Conservation (phyloP, 2,329 filamentous ascomycete species). For the Triangularia verruculosa region DNA sequence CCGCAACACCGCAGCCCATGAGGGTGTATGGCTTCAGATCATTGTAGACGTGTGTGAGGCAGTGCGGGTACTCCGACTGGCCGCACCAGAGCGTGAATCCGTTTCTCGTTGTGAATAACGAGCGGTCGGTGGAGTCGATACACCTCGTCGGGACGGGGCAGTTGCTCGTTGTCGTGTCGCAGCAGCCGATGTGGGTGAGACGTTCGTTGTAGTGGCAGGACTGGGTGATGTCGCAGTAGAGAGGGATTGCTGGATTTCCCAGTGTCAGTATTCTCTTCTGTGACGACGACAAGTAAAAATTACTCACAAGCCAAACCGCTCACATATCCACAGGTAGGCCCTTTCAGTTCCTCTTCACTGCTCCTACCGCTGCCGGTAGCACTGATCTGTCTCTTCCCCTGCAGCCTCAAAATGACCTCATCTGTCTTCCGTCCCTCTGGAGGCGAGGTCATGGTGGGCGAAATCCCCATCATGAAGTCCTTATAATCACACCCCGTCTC, state of each 20-base stretch:
- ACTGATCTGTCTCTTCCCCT: neutral
- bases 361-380: constrained; percentile 18
- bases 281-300: neutral
- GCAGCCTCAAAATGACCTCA: neutral
- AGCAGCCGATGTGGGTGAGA: constrained; percentile 33
- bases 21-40: constrained; percentile 32
- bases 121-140: constrained; percentile 27
- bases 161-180: constrained; percentile 25
- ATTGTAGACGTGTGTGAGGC: constrained; percentile 33
- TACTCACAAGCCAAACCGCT: constrained; percentile 21
- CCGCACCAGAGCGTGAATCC: constrained; percentile 32
- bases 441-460: constrained; percentile 24
- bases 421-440: neutral
- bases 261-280: neutral
- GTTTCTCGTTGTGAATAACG: constrained; percentile 25
- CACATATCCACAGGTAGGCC: constrained; percentile 36
- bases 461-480: constrained; percentile 8
- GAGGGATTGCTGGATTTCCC: constrained; percentile 19
- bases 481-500: constrained; percentile 22
- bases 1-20: constrained; percentile 30
- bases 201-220: constrained; percentile 33
- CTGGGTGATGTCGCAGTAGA: constrained; percentile 31
- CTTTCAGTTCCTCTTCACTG: constrained; percentile 21
- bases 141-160: constrained; percentile 32
- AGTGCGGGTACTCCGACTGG: constrained; percentile 27